Base-by-base conservation (phyloP, 768 basidiomycete genomes). In the Crepidotus variabilis region DNA sequence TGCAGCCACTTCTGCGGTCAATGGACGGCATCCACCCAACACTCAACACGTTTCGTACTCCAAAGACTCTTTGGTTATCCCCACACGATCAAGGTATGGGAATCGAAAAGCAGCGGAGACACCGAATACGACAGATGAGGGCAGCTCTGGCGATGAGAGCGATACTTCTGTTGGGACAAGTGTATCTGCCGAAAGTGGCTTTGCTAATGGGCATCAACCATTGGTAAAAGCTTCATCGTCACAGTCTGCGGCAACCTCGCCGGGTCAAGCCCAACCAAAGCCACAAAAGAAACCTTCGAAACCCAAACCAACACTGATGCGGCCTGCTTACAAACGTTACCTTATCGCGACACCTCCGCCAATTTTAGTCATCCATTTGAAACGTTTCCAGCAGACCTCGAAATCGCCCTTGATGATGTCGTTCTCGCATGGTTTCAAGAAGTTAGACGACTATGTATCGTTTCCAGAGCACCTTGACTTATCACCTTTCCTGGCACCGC, bases 321-420 rank as follows among this genome's bases (percentile, higher is more conserved):
- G 92, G 1, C 80, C 90, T 1, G 92, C 93, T 3, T 94, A 92
- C 75, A 98, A 98, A 71, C 90, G 95, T 11, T 98, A 97, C 71
- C 85, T 98, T 57, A 90, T 98, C 68, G 83, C 87, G 14, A 79
- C 78, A 0, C 86, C 90, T 1, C 95, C 95, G 0, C 92, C 94
- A 0, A 81, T 97, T 32, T 83, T 98, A 55, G 90, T 95, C 51
- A 82, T 98, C 57, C 95, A 98, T 63, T 80, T 97, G 50, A 98
- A 98, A 74, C 83, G 95, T 47, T 98, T 98, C 73, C 92, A 96
- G 71, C 94, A 96, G 66, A 78, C 87, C 7, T 75, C 78, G 39
- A 88, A 87, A 71, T 77, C 78, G 51, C 78, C 82, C 4, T 70
- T 83, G 55, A 71, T 86, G 56, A 47, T 59, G 28, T 82, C 84